Evolutionary conservation across 352 stramenopile species (phyloP).

Genomic region (Pythium coloratum): DNA sequence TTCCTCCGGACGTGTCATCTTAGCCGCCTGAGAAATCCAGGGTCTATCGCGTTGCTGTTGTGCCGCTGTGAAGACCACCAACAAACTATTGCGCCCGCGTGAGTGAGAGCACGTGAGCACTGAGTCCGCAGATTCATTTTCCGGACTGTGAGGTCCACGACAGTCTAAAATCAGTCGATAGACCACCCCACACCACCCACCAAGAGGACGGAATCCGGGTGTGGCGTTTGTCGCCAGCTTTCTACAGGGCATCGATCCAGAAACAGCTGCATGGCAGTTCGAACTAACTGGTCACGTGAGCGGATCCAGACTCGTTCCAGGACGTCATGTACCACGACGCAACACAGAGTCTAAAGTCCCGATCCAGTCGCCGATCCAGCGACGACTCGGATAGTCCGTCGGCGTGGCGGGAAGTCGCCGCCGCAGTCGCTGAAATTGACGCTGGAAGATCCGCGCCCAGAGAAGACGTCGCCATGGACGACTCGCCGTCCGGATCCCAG

Average conservation of each 20-base stretch:
- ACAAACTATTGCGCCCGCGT: not conserved
- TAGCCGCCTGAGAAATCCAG: not conserved
- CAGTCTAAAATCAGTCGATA: not conserved
- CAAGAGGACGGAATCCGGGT: slow-evolving; percentile 3
- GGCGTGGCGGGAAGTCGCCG: slow-evolving; percentile 22
- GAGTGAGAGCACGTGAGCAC: not conserved
- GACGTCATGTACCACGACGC: slow-evolving; percentile 9
- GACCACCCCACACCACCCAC: slow-evolving; percentile 2
- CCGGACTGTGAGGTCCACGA: not conserved
- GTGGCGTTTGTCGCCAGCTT: slow-evolving; percentile 22
- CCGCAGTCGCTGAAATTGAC: slow-evolving; percentile 27
- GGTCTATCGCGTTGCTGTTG: not conserved
- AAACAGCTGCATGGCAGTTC: slow-evolving; percentile 28
- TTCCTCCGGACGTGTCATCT: slow-evolving; percentile 6
- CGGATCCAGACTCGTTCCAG: not conserved
- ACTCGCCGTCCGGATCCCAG: slow-evolving; percentile 12
- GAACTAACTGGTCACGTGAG: slow-evolving; percentile 16
- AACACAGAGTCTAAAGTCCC: not conserved
- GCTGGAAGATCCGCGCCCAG: slow-evolving; percentile 8
- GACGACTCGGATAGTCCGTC: slow-evolving; percentile 6
- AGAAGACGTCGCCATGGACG: slow-evolving; percentile 8
- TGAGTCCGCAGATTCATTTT: not conserved
- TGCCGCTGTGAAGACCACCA: not conserved
- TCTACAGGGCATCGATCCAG: slow-evolving; percentile 16
- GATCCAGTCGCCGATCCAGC: not conserved